Evolutionary conservation across 2,329 filamentous ascomycete species (phyloP), one percentile per base, ranked within the genome.

Genomic region (Capronia americana): DNA sequence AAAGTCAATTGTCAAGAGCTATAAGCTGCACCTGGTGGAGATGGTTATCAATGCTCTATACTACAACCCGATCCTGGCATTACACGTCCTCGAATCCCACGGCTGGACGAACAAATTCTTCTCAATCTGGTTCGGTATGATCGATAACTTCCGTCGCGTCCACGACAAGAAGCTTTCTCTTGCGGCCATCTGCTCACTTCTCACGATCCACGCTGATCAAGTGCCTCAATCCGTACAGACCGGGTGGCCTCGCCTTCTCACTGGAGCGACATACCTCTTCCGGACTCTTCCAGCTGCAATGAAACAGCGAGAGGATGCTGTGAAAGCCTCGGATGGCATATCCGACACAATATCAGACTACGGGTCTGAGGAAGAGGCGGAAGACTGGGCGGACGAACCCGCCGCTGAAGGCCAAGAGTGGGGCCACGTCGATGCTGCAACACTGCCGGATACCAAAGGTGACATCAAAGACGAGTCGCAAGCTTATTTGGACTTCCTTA

Each of bases 131-230:
- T 99, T 99, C 79, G 92, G 92, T 50, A 96, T 90, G 81, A 99
- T 99, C 82, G 91, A 96, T 69, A 90, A 88, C 74, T 98, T 99
- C 81, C 91, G 88, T 60, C 87, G 95, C 50, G 95, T 99, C 2
- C 95, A 99, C 77, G 95, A 99, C 83, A 99, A 99, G 87, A 99
- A 97, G 84, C 85, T 99, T 28, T 97, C 92, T 69, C 97, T 99
- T 73, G 92, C 93, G 20, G 94, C 93, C 55, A 98, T 99, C 73
- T 90, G 92, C 66, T 86, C 92, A 5, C 87, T 99, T 11, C 86
- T 99, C 59, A 91, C 89, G 54, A 81, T 99, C 65, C 88, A 87
- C 68, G 88, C 89, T 11, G 89, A 92, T 61, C 90, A 96, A 74
- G 91, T 99, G 7, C 95, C 95, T 0, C 83, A 86, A n/a, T 98